Conservation (phyloP, 495 filamentous ascomycete genomes). For the Penicillium coffeae region DNA sequence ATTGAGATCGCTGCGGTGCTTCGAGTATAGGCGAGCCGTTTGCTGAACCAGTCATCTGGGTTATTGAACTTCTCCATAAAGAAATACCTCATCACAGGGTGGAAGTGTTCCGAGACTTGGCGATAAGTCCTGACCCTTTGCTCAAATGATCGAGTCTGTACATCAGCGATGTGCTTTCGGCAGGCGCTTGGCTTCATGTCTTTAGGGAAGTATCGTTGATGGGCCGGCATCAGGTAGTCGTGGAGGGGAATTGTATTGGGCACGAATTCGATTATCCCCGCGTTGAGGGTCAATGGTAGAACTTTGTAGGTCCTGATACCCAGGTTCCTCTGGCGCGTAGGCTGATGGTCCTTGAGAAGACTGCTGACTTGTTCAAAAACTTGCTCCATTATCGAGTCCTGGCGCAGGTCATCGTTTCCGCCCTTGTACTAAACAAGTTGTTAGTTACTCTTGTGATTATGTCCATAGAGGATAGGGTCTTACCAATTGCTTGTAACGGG, state of each 20-base stretch:
- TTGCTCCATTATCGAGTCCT: constrained; percentile 99
- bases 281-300: constrained; percentile 72
- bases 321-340: constrained; percentile 82
- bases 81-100: constrained; percentile 94
- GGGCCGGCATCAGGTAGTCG: constrained; percentile 86
- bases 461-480: constrained; percentile 10
- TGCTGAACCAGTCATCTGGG: constrained; percentile 92
- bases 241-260: constrained; percentile 85
- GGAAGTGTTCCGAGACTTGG: constrained; percentile 71
- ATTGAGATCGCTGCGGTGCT: constrained; percentile 94
- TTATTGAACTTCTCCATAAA: constrained; percentile 93
- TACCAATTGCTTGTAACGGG: constrained; percentile 79
- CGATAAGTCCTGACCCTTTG: constrained; percentile 69
- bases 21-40: constrained; percentile 81
- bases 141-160: constrained; percentile 62
- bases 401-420: constrained; percentile 91
- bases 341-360: constrained; percentile 76
- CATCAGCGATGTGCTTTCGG: constrained; percentile 71
- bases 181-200: constrained; percentile 72
- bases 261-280: constrained; percentile 97
- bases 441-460: not conserved
- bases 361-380: constrained; percentile 95
- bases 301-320: constrained; percentile 95
- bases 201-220: constrained; percentile 78
- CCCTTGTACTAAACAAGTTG: constrained; percentile 65